A percentile compares a stretch with the other conserved stretches of the same genome.
phyloP scores from a whole-genome alignment of 2,329 filamentous ascomycete species.

The Botrytis aclada region DNA sequence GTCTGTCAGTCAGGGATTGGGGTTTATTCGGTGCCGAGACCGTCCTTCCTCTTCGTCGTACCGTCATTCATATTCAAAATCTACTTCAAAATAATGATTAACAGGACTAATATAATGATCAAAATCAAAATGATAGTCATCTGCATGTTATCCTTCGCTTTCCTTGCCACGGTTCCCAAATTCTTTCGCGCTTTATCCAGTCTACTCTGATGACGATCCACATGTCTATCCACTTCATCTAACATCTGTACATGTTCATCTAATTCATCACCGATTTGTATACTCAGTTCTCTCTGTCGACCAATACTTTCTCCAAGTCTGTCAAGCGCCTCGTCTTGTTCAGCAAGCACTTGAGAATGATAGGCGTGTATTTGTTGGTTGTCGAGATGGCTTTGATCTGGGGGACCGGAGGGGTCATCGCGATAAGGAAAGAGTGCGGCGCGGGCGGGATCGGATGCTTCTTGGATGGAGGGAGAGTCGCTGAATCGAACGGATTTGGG shows the following conservation, averaged over 20 bases:
- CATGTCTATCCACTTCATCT: slow-evolving; percentile 80
- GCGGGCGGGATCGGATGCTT: slow-evolving; percentile 48
- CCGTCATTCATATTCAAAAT: background rate
- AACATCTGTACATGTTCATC: slow-evolving; percentile 86
- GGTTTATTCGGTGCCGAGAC: background rate
- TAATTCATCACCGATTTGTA: slow-evolving; percentile 94
- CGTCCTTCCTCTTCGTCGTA: background rate
- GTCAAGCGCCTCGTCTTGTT: slow-evolving; percentile 94
- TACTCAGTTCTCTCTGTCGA: slow-evolving; percentile 85
- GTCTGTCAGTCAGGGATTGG: background rate
- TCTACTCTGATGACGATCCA: slow-evolving; percentile 75
- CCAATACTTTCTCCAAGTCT: slow-evolving; percentile 79
- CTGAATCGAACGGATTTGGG: slow-evolving; percentile 84
- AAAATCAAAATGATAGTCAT: slow-evolving; percentile 67
- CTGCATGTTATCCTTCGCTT: slow-evolving; percentile 82
- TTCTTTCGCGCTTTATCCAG: slow-evolving; percentile 72
- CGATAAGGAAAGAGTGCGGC: slow-evolving; percentile 65
- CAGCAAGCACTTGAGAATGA: slow-evolving; percentile 74
- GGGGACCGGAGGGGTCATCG: slow-evolving; percentile 57
- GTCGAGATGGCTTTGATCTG: slow-evolving; percentile 50
- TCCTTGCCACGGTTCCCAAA: slow-evolving; percentile 68
- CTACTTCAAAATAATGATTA: slow-evolving; percentile 65
- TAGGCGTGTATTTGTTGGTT: slow-evolving; percentile 87
- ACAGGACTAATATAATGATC: slow-evolving; percentile 63
- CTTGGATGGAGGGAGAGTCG: slow-evolving; percentile 52